These are phyloP conservation scores for Crassisporium funariophilum DNA, from an alignment of 768 basidiomycete species.

Conservation along the genomic window DNA sequence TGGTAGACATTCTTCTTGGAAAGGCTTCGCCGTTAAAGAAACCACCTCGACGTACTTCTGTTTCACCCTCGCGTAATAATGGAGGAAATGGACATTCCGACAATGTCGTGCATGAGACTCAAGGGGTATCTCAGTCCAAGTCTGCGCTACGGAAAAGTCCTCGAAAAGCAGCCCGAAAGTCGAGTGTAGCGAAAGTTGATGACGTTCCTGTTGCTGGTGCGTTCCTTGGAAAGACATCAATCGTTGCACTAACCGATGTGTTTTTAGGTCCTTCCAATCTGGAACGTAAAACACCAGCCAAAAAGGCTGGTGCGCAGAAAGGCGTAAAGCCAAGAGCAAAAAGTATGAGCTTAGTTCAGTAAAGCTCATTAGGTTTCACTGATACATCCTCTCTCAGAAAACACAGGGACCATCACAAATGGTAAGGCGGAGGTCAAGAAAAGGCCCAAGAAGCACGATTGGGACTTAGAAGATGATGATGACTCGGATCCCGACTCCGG, in stretches of 20 bases:
- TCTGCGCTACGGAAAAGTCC: constrained; percentile 7
- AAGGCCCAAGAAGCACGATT: too few relatives aligned
- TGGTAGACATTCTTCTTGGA: constrained; percentile 55
- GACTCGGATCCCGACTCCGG: too few relatives aligned
- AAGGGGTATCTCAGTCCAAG: constrained; percentile 1
- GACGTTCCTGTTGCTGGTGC: neutral
- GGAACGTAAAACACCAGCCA: neutral
- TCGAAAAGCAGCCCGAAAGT: constrained; percentile 3
- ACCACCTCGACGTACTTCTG: constrained; percentile 28
- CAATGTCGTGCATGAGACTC: too few relatives aligned
- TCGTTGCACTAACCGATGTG: neutral
- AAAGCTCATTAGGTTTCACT: neutral
- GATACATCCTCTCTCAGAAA: neutral
- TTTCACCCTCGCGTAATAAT: constrained; percentile 28
- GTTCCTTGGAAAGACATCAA: neutral
- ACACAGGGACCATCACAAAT: too few relatives aligned
- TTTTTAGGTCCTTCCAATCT: neutral
- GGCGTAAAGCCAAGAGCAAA: neutral
- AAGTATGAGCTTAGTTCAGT: neutral
- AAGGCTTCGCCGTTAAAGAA: constrained; percentile 36
- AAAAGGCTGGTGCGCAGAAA: neutral
- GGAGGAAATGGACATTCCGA: too few relatives aligned
- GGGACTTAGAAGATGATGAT: too few relatives aligned
- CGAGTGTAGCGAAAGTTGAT: neutral
- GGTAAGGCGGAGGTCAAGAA: too few relatives aligned